Conservation (phyloP, 139 green algal species). For the Tetraselmis striata region DNA sequence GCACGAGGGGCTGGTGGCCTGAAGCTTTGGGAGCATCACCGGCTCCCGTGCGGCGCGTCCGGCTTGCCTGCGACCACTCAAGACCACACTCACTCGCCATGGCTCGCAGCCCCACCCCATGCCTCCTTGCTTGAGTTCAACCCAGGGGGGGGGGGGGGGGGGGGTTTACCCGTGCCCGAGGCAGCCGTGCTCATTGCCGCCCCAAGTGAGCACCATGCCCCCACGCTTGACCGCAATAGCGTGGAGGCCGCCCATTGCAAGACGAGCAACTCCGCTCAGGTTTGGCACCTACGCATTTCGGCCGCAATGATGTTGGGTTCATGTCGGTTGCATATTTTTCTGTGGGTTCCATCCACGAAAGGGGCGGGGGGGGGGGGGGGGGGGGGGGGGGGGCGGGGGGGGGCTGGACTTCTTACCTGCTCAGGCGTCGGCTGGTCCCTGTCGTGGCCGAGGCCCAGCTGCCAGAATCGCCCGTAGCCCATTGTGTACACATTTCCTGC, state of each 20-base stretch:
- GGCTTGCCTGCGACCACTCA: not conserved
- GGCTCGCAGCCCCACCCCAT: no score
- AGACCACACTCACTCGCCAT: no score
- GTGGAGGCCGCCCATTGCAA: conserved; percentile 32
- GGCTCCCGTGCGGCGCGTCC: no score
- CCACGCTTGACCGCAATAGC: conserved; percentile 17
- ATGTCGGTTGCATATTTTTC: no score
- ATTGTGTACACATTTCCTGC: conserved; percentile 16
- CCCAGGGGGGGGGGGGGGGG: no score
- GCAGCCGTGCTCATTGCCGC: conserved; percentile 38
- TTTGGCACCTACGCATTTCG: not conserved
- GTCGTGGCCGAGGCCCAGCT: conserved; percentile 6
- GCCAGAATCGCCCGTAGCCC: conserved; percentile 25
- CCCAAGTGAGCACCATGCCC: conserved; percentile 28
- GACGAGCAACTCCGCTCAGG: not conserved
- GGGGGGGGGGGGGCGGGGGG: no score
- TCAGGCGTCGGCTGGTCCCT: not conserved
- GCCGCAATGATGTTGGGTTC: no score
- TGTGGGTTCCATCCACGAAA: not conserved
- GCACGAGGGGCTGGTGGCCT: not conserved
- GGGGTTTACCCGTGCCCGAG: conserved; percentile 18
- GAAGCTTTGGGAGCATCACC: not conserved
- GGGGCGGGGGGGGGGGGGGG: not conserved
- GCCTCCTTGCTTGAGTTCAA: no score
- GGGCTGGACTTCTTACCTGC: not conserved